Evolutionary conservation across 1,284 basidiomycete species (phyloP).

Genomic region (Apiotrichum veenhuisii): DNA sequence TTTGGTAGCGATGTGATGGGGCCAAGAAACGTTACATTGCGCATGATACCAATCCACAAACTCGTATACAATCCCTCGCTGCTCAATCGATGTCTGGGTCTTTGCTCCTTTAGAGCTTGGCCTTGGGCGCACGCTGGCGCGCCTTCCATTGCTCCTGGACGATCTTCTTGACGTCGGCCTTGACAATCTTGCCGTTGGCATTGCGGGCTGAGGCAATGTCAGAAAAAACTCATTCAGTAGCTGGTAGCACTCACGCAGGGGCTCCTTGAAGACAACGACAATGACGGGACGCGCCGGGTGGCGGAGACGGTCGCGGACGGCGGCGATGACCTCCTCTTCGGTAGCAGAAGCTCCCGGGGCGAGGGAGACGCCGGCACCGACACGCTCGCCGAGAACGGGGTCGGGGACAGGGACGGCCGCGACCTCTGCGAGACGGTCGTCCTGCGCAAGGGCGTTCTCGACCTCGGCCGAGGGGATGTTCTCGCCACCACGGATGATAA

Average conservation of each 20-base stretch:
- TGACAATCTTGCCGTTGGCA: slow-evolving; percentile 20
- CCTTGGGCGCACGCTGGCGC: background rate
- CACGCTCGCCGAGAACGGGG: slow-evolving; percentile 36
- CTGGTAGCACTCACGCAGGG: slow-evolving; percentile 14
- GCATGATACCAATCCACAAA: background rate
- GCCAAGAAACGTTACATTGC: no score
- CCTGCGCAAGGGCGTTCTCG: slow-evolving; percentile 40
- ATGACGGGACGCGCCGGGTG: slow-evolving; percentile 16
- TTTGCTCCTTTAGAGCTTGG: slow-evolving; percentile 5
- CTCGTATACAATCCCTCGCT: background rate
- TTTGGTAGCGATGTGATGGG: no score
- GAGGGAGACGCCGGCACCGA: slow-evolving; percentile 36
- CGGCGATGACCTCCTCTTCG: slow-evolving; percentile 6
- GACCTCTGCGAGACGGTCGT: slow-evolving; percentile 33
- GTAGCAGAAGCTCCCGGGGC: slow-evolving; percentile 11
- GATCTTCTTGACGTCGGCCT: slow-evolving; percentile 15
- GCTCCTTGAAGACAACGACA: slow-evolving; percentile 8
- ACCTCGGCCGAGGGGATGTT: slow-evolving; percentile 40
- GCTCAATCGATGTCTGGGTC: background rate
- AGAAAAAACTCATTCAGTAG: background rate
- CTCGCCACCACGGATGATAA: slow-evolving; percentile 47
- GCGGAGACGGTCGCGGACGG: slow-evolving; percentile 11
- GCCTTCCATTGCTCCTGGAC: slow-evolving; percentile 6
- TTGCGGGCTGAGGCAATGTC: slow-evolving; percentile 13
- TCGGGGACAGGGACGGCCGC: slow-evolving; percentile 40